Percentiles rank a stretch among this genome's conserved stretches.
These are phyloP conservation scores for Blastomyces percursus DNA, from an alignment of 2,329 filamentous ascomycete species.

Conservation along the genomic window DNA sequence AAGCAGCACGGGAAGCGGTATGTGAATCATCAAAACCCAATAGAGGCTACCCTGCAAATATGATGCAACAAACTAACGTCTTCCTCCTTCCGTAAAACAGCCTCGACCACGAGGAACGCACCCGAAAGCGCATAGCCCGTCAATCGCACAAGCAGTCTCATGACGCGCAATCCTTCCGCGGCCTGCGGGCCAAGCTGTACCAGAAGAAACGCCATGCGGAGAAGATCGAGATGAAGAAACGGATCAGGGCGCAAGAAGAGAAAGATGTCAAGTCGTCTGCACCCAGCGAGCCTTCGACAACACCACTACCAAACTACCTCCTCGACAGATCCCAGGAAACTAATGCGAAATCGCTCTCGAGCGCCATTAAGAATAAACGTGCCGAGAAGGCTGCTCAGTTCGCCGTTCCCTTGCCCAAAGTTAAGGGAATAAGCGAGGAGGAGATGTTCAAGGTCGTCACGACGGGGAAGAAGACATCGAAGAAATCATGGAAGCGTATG, in stretches of 20 bases:
- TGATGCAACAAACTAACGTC: conserved; percentile 10
- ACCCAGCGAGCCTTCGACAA: conserved; percentile 64
- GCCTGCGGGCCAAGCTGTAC: conserved; percentile 83
- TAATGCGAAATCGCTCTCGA: conserved; percentile 63
- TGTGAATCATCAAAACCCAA: conserved; percentile 3
- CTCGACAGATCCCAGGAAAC: conserved; percentile 67
- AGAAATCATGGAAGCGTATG: conserved; percentile 60
- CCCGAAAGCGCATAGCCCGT: conserved; percentile 75
- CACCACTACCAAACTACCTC: conserved; percentile 82
- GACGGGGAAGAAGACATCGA: conserved; percentile 86
- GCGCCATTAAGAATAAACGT: conserved; percentile 91
- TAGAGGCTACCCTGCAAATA: not conserved
- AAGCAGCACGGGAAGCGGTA: conserved; percentile 50
- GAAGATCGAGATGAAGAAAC: conserved; percentile 97
- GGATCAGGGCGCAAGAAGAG: conserved; percentile 90
- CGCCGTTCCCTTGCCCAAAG: conserved; percentile 83
- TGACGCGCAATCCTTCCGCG: conserved; percentile 86
- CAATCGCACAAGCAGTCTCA: conserved; percentile 80
- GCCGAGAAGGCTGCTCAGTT: conserved; percentile 91
- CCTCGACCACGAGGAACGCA: conserved; percentile 77
- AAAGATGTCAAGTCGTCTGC: conserved; percentile 81
- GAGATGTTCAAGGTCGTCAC: conserved; percentile 97
- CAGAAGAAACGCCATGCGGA: conserved; percentile 89
- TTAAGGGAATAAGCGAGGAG: conserved; percentile 85
- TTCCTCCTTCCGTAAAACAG: conserved; percentile 32